Percentiles rank a stretch among this genome's conserved stretches.
phyloP scores from a whole-genome alignment of 116 monocot species.

The Zostera marina region DNA sequence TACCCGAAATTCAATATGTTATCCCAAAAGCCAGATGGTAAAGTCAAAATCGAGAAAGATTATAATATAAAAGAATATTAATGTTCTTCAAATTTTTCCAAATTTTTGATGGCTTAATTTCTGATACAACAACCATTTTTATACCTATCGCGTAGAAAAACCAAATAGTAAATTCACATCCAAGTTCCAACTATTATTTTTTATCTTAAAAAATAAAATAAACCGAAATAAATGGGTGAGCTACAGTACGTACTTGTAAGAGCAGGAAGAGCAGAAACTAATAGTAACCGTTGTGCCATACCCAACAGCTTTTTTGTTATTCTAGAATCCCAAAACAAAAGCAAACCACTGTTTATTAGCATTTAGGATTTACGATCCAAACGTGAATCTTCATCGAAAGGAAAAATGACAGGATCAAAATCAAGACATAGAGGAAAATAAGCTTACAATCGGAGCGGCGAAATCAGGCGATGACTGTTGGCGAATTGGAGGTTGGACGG shows the following conservation, averaged over 20 bases:
- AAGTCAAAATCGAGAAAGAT: too few relatives aligned
- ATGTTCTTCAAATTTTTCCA: too few relatives aligned
- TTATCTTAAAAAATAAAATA: not conserved
- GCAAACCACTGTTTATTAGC: not conserved
- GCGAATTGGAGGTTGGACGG: slow-evolving; percentile 8
- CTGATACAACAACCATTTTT: too few relatives aligned
- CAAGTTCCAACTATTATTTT: not conserved
- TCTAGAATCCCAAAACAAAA: slow-evolving; percentile 2
- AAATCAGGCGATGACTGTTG: slow-evolving; percentile 6
- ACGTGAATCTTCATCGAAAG: not conserved
- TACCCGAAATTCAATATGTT: too few relatives aligned
- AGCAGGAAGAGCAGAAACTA: slow-evolving; percentile 85
- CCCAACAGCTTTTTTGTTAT: slow-evolving; percentile 28
- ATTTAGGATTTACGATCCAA: not conserved
- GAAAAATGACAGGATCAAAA: not conserved
- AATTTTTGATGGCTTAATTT: too few relatives aligned
- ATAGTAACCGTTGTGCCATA: slow-evolving; percentile 48
- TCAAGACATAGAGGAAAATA: not conserved
- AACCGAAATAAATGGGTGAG: not conserved
- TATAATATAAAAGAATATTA: too few relatives aligned
- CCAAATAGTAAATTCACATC: not conserved
- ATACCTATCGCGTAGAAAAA: too few relatives aligned
- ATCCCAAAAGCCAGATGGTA: too few relatives aligned
- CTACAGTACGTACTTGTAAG: slow-evolving; percentile 24
- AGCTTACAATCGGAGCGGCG: slow-evolving; percentile 7